Evolutionary conservation across 148 eudicot species (phyloP).

Genomic region (Camellia granthamiana): DNA sequence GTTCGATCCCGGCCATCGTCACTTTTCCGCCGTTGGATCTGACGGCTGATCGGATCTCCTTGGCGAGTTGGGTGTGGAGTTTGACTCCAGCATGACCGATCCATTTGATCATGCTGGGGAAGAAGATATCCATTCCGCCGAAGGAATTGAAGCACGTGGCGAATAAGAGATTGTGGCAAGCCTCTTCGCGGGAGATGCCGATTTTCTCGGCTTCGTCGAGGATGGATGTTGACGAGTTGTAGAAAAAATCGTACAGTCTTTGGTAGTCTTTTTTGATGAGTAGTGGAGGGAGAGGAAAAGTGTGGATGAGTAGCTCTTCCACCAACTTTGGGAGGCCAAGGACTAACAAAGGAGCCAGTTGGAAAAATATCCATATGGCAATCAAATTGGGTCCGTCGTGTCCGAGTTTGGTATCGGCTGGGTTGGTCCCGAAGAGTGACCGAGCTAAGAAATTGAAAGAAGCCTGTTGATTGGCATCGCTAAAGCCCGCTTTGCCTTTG

Average conservation of each 20-base stretch:
- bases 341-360: conserved; percentile 54
- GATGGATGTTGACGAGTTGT: conserved; percentile 26
- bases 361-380: conserved; percentile 60
- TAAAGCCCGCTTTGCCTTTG: conserved; percentile 52
- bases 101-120: conserved; percentile 75
- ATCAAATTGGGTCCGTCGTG: conserved; percentile 51
- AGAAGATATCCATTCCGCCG: conserved; percentile 81
- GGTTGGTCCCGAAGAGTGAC: conserved; percentile 44
- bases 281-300: conserved; percentile 48
- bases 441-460: conserved; percentile 64
- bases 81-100: conserved; percentile 70
- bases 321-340: conserved; percentile 63
- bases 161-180: conserved; percentile 73
- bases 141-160: conserved; percentile 88
- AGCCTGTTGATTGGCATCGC: conserved; percentile 57
- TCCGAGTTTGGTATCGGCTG: conserved; percentile 52
- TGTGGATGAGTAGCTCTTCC: conserved; percentile 60
- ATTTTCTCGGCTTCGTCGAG: conserved; percentile 57
- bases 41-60: conserved; percentile 64
- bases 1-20: conserved; percentile 70
- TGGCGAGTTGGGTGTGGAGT: conserved; percentile 56
- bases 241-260: conserved; percentile 65
- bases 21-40: conserved; percentile 49
- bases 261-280: conserved; percentile 60
- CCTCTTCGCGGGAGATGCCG: conserved; percentile 72